Percentiles rank a stretch among this genome's conserved stretches.
These are phyloP conservation scores for Tetrapisispora nanseiensis DNA, from an alignment of 805 yeast genomes.

Conservation along the genomic window DNA sequence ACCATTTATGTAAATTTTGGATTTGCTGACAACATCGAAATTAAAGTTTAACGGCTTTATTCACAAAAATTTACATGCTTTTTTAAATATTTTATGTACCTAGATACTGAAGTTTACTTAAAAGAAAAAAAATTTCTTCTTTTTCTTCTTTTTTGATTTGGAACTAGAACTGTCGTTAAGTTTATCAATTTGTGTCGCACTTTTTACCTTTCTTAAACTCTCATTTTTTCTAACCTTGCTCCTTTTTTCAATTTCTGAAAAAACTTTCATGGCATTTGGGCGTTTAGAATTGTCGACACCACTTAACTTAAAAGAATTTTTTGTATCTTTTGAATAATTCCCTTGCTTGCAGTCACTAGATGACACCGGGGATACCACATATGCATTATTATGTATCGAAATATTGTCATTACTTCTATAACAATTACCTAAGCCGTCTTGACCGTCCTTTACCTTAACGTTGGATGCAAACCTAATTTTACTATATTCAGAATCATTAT, in stretches of 20 bases:
- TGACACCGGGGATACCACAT: neutral
- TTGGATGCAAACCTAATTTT: slow-evolving; percentile 21
- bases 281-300: neutral
- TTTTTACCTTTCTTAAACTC: slow-evolving; percentile 15
- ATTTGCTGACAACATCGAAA: too few species aligned
- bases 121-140: slow-evolving; percentile 2
- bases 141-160: slow-evolving; percentile 2
- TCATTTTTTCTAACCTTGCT: neutral
- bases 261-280: neutral
- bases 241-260: slow-evolving; percentile 5
- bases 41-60: too few species aligned
- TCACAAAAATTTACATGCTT: neutral
- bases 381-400: slow-evolving; percentile 1
- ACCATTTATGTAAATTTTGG: too few species aligned
- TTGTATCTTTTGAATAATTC: too few species aligned
- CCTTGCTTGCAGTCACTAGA: neutral
- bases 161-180: slow-evolving; percentile 2
- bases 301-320: too few species aligned
- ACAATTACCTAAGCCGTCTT: slow-evolving; percentile 12
- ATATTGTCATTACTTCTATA: neutral
- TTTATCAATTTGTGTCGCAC: slow-evolving; percentile 22
- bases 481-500: slow-evolving; percentile 1
- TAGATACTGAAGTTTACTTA: neutral
- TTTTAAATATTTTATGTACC: neutral
- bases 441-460: slow-evolving; percentile 18